Conservation (phyloP, 2,329 filamentous ascomycete genomes). For the Ophiostoma sp. region DNA sequence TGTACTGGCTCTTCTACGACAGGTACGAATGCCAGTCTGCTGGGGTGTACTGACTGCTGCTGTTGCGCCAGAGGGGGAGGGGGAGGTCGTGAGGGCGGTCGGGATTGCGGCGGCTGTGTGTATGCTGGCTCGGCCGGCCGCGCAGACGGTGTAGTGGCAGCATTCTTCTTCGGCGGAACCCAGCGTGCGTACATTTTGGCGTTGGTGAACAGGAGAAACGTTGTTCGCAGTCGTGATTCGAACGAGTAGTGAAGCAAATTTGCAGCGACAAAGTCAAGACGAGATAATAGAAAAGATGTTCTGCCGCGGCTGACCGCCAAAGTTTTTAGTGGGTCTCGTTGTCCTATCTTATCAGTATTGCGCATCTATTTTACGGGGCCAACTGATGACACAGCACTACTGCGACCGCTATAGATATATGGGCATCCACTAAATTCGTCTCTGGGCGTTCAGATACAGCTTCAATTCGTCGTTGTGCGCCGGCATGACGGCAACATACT, state of each 20-base stretch:
- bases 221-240: not conserved
- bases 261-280: not conserved
- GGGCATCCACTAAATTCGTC: constrained; percentile 2
- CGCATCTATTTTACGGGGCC: too few relatives aligned
- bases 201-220: not conserved
- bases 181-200: constrained; percentile 35
- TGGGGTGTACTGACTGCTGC: not conserved
- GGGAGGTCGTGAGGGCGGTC: not conserved
- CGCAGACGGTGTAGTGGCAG: not conserved
- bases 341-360: constrained; percentile 17
- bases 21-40: not conserved
- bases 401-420: not conserved
- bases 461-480: not conserved
- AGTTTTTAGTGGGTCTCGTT: constrained; percentile 16
- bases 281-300: constrained; percentile 13
- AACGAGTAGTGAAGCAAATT: not conserved
- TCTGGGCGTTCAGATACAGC: not conserved
- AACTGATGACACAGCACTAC: too few relatives aligned
- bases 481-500: not conserved
- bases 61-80: not conserved
- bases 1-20: not conserved
- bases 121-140: not conserved
- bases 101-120: not conserved
- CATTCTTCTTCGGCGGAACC: constrained; percentile 32
- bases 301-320: constrained; percentile 22